Evolutionary conservation across 2,329 filamentous ascomycete genomes (phyloP).

Genomic region (Pseudogymnoascus sp.): DNA sequence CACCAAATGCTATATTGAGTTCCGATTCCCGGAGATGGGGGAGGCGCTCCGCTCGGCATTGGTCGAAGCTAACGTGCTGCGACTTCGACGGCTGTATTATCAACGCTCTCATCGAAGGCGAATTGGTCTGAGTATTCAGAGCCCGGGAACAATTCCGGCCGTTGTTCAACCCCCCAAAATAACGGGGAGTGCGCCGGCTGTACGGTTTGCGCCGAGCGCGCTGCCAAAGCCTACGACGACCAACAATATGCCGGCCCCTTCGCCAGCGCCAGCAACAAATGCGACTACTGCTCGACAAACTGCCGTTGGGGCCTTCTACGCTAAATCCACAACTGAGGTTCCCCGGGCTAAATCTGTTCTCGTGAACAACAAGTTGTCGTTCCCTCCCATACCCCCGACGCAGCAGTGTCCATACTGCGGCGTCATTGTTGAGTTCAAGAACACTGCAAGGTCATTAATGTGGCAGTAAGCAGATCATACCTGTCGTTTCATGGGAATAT

Average conservation of each 20-base stretch:
- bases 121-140: slow-evolving; percentile 14
- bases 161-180: slow-evolving; percentile 13
- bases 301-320: slow-evolving; percentile 18
- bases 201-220: slow-evolving; percentile 12
- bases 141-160: slow-evolving; percentile 1
- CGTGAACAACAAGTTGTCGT: slow-evolving; percentile 19
- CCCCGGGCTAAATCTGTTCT: slow-evolving; percentile 19
- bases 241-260: slow-evolving; percentile 3
- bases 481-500: slow-evolving; percentile 9
- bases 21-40: slow-evolving; percentile 22
- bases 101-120: slow-evolving; percentile 17
- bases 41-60: slow-evolving; percentile 20
- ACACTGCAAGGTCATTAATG: slow-evolving; percentile 10
- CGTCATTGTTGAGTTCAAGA: slow-evolving; percentile 17
- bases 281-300: slow-evolving; percentile 21
- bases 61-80: slow-evolving; percentile 17
- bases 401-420: slow-evolving; percentile 18
- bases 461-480: slow-evolving; percentile 13
- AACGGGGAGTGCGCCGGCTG: slow-evolving; percentile 10
- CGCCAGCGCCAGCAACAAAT: slow-evolving; percentile 15
- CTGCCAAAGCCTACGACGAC: slow-evolving; percentile 10
- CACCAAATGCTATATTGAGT: slow-evolving; percentile 24
- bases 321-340: slow-evolving; percentile 14
- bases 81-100: slow-evolving; percentile 19
- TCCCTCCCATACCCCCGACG: slow-evolving; percentile 16